These are phyloP conservation scores for Fusarium palustre DNA, from an alignment of 2,329 filamentous ascomycete genomes.

Conservation along the genomic window DNA sequence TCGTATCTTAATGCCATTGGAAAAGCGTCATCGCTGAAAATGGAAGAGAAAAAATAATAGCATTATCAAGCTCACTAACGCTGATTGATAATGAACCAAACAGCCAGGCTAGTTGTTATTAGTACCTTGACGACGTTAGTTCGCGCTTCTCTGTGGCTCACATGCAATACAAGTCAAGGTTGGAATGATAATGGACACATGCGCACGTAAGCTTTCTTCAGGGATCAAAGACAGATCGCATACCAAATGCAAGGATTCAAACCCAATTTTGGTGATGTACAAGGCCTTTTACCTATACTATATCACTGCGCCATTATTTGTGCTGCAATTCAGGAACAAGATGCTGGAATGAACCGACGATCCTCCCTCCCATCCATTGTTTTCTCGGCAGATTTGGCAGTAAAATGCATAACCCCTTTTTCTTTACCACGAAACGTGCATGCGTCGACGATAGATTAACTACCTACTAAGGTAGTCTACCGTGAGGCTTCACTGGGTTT, in stretches of 20 bases:
- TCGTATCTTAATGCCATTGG: slow-evolving; percentile 23
- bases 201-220: slow-evolving; percentile 21
- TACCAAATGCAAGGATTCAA: slow-evolving; percentile 27
- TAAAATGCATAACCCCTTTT: slow-evolving; percentile 39
- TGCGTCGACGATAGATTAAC: slow-evolving; percentile 32
- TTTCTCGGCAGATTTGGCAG: slow-evolving; percentile 14
- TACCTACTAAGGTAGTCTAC: not conserved
- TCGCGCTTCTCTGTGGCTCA: not conserved
- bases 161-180: not conserved
- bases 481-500: slow-evolving; percentile 9
- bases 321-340: slow-evolving; percentile 27
- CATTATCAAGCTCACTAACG: not conserved
- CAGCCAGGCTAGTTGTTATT: not conserved
- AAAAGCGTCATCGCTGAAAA: slow-evolving; percentile 13
- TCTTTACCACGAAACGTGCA: slow-evolving; percentile 32
- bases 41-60: not conserved
- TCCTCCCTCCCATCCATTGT: slow-evolving; percentile 36
- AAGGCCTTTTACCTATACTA: not conserved
- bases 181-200: slow-evolving; percentile 8
- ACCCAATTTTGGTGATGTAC: slow-evolving; percentile 18
- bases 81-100: not conserved
- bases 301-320: slow-evolving; percentile 26
- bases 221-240: slow-evolving; percentile 24
- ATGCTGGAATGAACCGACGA: slow-evolving; percentile 39
- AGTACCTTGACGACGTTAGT: not conserved